Base-by-base conservation (phyloP, 768 basidiomycete genomes). In the Pleurotus tuber-regium region DNA sequence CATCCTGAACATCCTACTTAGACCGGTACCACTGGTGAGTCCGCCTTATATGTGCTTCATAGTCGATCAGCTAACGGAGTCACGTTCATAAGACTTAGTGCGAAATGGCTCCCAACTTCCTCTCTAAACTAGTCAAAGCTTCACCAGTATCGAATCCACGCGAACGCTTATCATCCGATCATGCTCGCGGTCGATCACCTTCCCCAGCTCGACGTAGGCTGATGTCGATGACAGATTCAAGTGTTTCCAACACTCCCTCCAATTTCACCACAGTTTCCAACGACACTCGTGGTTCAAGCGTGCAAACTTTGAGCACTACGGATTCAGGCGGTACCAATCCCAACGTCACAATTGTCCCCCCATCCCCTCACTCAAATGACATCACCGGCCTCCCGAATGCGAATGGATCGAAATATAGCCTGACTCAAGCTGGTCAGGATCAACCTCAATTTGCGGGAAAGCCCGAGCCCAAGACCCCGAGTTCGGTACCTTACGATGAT, bases 311-410 rank as follows among this genome's bases (percentile, higher is more conserved):
- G n/a, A 43, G 16, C 30, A 69, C 61, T 18, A 55, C 63, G n/a
- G 68, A 66, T 36, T 66, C 66, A 6, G 62, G 56, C 30, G 66
- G 66, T 51, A 66, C 66, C 4, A 68, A 71, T 54, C 72, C 71
- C 14, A 75, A 70, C 53, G 72, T 78, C 21, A 75, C 72, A 0
- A 61, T 78, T 26, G 64, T 77, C 21, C 77, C 76, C 21, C 76
- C 76, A 4, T 73, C 74, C 4, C 77, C 77, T 12, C 59, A 70
- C 4, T n/a, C 39, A n/a, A 54, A 67, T 2, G 54, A 57, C 19
- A 57, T 60, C 31, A 55, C 48, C 21, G 61, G 66, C 18, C 58
- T 70, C 19, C 52, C 61, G 25, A 56, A 66, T 25, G 63, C 25
- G 26, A 28, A 43, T 41, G 39, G 63, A 43, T 61, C 65, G 35